A percentile compares a stretch with the other conserved stretches of the same genome.
Conservation (phyloP, 1,284 basidiomycete genomes). For the Apiotrichum montevideense region DNA sequence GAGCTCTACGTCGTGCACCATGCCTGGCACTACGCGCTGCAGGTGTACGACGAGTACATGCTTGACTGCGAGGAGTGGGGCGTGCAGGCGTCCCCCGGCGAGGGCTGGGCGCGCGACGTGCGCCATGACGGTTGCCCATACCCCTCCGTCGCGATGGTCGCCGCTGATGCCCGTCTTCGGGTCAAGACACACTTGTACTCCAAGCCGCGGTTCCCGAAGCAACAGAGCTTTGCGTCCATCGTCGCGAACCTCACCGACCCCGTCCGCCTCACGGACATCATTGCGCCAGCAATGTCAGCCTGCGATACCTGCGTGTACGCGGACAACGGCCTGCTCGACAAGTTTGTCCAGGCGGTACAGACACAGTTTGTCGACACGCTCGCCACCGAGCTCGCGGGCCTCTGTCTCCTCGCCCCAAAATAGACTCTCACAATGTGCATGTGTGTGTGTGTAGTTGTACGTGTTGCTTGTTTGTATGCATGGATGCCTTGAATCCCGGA, state of each 20-base stretch:
- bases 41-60: background rate
- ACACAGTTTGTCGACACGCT: background rate
- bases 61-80: background rate
- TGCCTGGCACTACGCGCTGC: background rate
- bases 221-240: background rate
- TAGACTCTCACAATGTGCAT: too few relatives aligned
- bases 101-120: background rate
- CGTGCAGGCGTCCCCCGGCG: too few relatives aligned
- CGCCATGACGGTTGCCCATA: background rate
- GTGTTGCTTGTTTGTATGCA: too few relatives aligned
- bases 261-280: background rate
- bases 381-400: background rate
- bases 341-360: background rate
- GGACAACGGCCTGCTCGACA: background rate
- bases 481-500: too few relatives aligned
- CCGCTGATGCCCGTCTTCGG: background rate
- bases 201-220: background rate
- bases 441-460: too few relatives aligned
- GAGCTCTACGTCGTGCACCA: slow-evolving; percentile 1
- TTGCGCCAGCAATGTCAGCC: background rate
- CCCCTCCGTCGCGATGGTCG: background rate
- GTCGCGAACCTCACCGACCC: background rate
- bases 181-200: background rate
- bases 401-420: background rate
- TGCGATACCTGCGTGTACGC: background rate